phyloP scores from a whole-genome alignment of 345 rosid genomes.

The Nasturtium officinale region DNA sequence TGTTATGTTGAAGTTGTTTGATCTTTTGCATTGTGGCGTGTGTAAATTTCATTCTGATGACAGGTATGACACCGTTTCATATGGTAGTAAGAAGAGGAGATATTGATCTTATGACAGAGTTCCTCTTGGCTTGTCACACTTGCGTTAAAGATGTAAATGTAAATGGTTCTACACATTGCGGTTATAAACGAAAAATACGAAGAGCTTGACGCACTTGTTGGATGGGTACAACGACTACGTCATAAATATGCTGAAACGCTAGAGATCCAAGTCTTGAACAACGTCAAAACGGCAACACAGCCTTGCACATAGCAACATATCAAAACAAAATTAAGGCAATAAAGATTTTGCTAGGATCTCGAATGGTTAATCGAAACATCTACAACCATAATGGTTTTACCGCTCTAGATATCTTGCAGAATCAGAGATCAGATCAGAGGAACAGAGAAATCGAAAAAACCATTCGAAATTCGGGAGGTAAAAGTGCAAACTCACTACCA shows the following conservation, averaged over 20 bases:
- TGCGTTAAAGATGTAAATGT: conserved; percentile 37
- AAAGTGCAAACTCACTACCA: neutral
- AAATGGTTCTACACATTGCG: conserved; percentile 35
- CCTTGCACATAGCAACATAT: conserved; percentile 33
- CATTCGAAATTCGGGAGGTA: neutral
- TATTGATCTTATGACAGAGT: conserved; percentile 31
- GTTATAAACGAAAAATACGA: conserved; percentile 1
- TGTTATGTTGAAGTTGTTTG: neutral
- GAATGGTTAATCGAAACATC: conserved; percentile 12
- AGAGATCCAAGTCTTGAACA: conserved; percentile 29
- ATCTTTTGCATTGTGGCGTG: neutral
- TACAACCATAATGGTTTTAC: conserved; percentile 16
- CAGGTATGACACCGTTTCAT: conserved; percentile 40
- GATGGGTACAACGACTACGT: conserved; percentile 32
- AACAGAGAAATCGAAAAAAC: neutral
- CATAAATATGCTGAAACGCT: neutral
- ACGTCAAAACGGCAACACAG: conserved; percentile 42
- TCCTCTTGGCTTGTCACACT: conserved; percentile 36
- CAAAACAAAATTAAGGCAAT: conserved; percentile 18
- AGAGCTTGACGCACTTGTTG: conserved; percentile 31
- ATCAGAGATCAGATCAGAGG: neutral
- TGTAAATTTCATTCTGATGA: neutral
- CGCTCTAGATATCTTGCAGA: conserved; percentile 30
- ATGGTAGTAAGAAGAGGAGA: conserved; percentile 25
- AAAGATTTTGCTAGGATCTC: conserved; percentile 8